Percentiles rank a stretch among this genome's conserved stretches.
phyloP scores from a whole-genome alignment of 1,284 basidiomycete species.

The Ustilago bromivora region DNA sequence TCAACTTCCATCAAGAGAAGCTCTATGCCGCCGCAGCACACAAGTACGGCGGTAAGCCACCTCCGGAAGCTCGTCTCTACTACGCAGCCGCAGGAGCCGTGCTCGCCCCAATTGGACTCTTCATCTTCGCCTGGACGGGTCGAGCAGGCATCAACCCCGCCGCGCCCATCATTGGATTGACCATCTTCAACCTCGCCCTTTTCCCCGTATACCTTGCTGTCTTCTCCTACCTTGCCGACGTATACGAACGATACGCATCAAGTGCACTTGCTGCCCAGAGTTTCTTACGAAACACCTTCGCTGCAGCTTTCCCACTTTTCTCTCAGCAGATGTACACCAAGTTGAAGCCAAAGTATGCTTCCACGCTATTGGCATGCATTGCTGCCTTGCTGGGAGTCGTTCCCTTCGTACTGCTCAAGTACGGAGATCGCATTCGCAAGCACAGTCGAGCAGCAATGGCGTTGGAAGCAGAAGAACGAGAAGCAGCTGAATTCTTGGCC shows the following conservation, averaged over 20 bases:
- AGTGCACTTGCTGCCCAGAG: conserved; percentile 59
- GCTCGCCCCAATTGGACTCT: conserved; percentile 52
- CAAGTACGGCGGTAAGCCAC: conserved; percentile 69
- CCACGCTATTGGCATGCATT: conserved; percentile 61
- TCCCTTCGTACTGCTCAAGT: conserved; percentile 63
- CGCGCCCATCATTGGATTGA: conserved; percentile 52
- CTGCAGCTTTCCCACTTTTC: conserved; percentile 51
- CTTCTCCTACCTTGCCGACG: conserved; percentile 53
- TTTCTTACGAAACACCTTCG: conserved; percentile 57
- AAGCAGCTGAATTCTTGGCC: conserved; percentile 28
- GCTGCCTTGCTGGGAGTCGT: conserved; percentile 55
- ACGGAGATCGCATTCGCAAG: conserved; percentile 58
- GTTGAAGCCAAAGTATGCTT: conserved; percentile 60
- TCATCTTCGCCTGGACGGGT: conserved; percentile 59
- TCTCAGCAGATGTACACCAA: conserved; percentile 54
- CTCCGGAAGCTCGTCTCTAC: conserved; percentile 72
- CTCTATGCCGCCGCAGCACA: conserved; percentile 45
- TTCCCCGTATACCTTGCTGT: conserved; percentile 52
- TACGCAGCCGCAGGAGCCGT: conserved; percentile 52
- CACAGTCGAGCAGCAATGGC: conserved; percentile 50
- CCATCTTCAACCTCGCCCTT: conserved; percentile 41
- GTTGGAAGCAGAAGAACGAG: conserved; percentile 48
- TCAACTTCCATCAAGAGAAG: conserved; percentile 72
- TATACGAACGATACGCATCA: conserved; percentile 67
- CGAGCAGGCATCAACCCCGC: conserved; percentile 37